These are phyloP conservation scores for Oidium heveae DNA, from an alignment of 2,329 filamentous ascomycete species.

Conservation along the genomic window DNA sequence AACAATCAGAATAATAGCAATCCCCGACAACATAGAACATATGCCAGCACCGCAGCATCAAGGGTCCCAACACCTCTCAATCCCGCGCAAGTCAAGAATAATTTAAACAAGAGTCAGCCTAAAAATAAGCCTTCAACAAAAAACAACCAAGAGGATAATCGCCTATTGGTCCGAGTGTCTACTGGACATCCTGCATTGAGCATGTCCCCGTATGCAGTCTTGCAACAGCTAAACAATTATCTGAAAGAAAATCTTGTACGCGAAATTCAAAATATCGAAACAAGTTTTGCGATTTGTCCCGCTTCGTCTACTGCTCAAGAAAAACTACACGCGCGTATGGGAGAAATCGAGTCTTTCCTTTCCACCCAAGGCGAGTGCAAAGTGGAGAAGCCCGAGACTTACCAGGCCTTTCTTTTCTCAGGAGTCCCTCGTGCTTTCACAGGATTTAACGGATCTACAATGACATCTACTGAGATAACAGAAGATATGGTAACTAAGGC, in stretches of 20 bases:
- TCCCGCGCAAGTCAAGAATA: too few species aligned
- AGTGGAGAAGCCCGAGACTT: background rate
- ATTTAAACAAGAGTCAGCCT: too few species aligned
- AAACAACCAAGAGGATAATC: background rate
- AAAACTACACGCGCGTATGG: background rate
- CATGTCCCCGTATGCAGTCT: background rate
- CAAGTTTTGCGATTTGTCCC: background rate
- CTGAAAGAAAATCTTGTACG: background rate
- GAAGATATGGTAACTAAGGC: too few species aligned
- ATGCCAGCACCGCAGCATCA: too few species aligned
- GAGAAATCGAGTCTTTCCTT: background rate
- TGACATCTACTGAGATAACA: too few species aligned
- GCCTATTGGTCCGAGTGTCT: background rate
- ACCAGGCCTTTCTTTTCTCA: background rate
- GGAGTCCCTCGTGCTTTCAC: background rate
- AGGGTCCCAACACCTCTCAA: too few species aligned
- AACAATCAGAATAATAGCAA: too few species aligned
- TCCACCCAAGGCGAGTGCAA: background rate
- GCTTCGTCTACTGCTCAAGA: background rate
- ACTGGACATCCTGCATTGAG: background rate
- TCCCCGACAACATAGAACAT: too few species aligned
- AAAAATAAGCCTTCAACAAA: too few species aligned
- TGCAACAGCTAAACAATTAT: background rate
- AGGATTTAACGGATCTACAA: background rate
- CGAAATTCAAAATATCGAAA: background rate